A percentile compares a stretch with the other conserved stretches of the same genome.
Evolutionary conservation across 2,329 filamentous ascomycete genomes (phyloP).

Genomic region (Pseudocercospora pini-densiflorae): DNA sequence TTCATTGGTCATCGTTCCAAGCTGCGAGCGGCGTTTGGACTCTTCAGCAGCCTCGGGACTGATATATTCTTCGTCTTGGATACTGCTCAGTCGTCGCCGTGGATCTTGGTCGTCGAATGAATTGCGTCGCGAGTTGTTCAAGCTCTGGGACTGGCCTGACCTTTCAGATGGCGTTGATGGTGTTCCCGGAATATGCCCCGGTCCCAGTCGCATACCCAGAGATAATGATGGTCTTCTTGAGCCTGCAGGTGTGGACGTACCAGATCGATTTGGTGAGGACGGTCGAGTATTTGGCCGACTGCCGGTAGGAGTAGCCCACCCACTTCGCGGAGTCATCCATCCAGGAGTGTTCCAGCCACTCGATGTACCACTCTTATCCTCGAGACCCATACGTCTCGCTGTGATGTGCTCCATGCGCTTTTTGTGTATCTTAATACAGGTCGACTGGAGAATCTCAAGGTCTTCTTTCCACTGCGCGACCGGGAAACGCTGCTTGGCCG

Average conservation of each 20-base stretch:
- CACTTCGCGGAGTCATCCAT: conserved; percentile 47
- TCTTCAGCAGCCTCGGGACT: conserved; percentile 37
- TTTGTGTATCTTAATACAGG: conserved; percentile 62
- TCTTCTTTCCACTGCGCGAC: conserved; percentile 68
- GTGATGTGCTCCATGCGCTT: conserved; percentile 50
- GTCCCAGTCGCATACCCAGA: conserved; percentile 38
- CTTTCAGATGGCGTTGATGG: conserved; percentile 21
- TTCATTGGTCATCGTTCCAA: conserved; percentile 31
- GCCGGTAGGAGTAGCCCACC: conserved; percentile 43
- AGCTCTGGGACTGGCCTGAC: conserved; percentile 15
- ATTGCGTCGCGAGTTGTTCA: conserved; percentile 31
- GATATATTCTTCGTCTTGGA: conserved; percentile 41
- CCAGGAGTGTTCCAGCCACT: conserved; percentile 43
- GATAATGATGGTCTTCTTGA: conserved; percentile 31
- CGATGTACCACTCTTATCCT: conserved; percentile 35
- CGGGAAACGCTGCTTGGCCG: conserved; percentile 68
- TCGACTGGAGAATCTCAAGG: conserved; percentile 64
- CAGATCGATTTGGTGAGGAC: conserved; percentile 38
- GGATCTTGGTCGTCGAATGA: conserved; percentile 31
- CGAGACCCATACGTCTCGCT: conserved; percentile 37
- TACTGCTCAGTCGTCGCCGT: conserved; percentile 28
- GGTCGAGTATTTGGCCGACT: conserved; percentile 38
- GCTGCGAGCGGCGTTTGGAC: conserved; percentile 37
- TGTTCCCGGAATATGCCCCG: conserved; percentile 33
- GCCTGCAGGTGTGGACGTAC: conserved; percentile 31